phyloP scores from a whole-genome alignment of 2,329 filamentous ascomycete species.

The Lachnellula cervina region DNA sequence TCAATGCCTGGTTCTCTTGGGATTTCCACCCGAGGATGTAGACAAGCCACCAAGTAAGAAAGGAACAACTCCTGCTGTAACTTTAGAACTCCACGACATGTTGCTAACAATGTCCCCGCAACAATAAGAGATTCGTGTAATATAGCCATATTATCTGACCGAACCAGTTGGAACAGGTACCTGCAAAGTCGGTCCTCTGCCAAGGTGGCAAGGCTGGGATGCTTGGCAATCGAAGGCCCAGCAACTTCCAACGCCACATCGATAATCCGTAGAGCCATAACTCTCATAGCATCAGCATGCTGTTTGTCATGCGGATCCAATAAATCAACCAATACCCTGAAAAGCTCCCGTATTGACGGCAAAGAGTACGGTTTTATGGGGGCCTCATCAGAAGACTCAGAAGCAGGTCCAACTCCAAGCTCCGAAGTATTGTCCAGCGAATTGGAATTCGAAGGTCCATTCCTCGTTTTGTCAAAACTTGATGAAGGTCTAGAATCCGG shows the following conservation, averaged over 20 bases:
- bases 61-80: conserved; percentile 95
- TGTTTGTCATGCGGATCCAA: conserved; percentile 89
- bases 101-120: conserved; percentile 83
- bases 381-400: conserved; percentile 34
- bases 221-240: conserved; percentile 87
- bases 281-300: conserved; percentile 90
- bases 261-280: conserved; percentile 96
- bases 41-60: conserved; percentile 87
- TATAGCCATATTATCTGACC: conserved; percentile 94
- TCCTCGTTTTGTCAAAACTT: conserved; percentile 37
- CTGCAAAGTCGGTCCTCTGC: conserved; percentile 92
- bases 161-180: conserved; percentile 91
- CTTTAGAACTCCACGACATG: conserved; percentile 85
- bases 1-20: conserved; percentile 87
- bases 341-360: conserved; percentile 89
- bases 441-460: conserved; percentile 13
- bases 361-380: conserved; percentile 84
- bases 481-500: conserved; percentile 35
- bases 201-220: conserved; percentile 79
- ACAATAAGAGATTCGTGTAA: conserved; percentile 90
- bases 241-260: conserved; percentile 96
- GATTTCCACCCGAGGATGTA: conserved; percentile 92
- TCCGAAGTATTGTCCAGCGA: conserved; percentile 25
- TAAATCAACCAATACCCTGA: conserved; percentile 88
- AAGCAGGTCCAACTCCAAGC: conserved; percentile 23